A percentile compares a stretch with the other conserved stretches of the same genome.
Evolutionary conservation across 176 grass and related monocot species (phyloP).

Genomic region (Zea luxurians): DNA sequence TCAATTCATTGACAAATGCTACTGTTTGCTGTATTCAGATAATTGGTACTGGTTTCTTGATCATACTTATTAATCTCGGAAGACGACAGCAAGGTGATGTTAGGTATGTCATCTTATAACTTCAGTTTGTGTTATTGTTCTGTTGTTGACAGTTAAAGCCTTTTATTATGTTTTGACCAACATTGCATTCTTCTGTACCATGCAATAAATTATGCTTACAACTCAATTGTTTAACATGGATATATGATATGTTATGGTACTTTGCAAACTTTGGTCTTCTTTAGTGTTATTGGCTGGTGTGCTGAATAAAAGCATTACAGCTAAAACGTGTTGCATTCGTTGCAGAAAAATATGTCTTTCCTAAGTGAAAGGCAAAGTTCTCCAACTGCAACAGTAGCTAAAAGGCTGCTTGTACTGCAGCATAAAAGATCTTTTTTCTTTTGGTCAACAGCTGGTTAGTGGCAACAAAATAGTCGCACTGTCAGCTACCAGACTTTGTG

Average conservation of each 20-base stretch:
- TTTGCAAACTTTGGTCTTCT: not conserved
- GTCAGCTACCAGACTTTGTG: not conserved
- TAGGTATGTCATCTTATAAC: conserved; percentile 47
- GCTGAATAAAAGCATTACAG: not conserved
- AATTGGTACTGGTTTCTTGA: conserved; percentile 73
- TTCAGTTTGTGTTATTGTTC: conserved; percentile 1
- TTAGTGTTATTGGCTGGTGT: not conserved
- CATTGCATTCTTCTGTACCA: conserved; percentile 22
- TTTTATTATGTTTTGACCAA: not conserved
- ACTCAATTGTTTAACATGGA: not conserved
- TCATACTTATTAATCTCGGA: conserved; percentile 94
- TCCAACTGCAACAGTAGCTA: not conserved
- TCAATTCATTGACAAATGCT: conserved; percentile 30
- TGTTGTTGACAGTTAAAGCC: conserved; percentile 12
- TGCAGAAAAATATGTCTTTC: not conserved
- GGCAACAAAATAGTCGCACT: not conserved
- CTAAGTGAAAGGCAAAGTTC: not conserved
- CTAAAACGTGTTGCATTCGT: not conserved
- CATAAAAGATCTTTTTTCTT: not conserved
- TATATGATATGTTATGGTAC: conserved; percentile 16
- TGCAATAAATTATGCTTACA: conserved; percentile 3
- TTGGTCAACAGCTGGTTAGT: not conserved
- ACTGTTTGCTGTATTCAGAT: conserved; percentile 52
- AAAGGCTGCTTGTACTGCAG: not conserved
- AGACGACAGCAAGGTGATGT: conserved; percentile 80